Evolutionary conservation across 345 rosid species (phyloP).

Genomic region (Moricandia moricandioides): DNA sequence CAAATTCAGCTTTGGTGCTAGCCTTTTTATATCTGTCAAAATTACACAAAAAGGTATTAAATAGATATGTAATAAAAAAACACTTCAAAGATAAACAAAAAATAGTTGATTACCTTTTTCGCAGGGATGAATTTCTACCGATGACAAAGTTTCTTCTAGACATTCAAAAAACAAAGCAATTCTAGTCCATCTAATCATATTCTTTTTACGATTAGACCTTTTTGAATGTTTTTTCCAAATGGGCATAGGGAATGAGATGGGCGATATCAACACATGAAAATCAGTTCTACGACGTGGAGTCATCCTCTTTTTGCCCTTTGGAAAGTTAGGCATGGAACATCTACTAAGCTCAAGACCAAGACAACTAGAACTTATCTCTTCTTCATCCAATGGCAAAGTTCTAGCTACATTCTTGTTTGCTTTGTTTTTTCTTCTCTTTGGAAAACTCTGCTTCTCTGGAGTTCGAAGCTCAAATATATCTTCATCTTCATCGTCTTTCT

Average conservation of each 20-base stretch:
- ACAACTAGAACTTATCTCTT: not conserved
- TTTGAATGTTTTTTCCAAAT: conserved; percentile 11
- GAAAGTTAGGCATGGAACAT: not conserved
- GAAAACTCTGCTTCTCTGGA: conserved; percentile 16
- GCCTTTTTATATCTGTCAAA: not conserved
- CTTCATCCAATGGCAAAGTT: not conserved
- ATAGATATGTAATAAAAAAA: not conserved
- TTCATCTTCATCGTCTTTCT: not conserved
- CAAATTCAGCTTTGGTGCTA: not conserved
- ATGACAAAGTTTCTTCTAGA: not conserved
- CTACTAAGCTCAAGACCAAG: conserved; percentile 19
- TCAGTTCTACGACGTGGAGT: not conserved
- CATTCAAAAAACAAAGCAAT: not conserved
- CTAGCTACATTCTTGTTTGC: conserved; percentile 1
- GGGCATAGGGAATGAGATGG: not conserved
- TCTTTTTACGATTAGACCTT: conserved; percentile 5
- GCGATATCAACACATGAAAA: not conserved
- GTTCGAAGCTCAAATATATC: not conserved
- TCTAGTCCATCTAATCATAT: not conserved
- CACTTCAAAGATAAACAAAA: not conserved
- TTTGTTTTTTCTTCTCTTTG: conserved; percentile 2
- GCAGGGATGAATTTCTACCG: not conserved
- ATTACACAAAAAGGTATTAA: not conserved
- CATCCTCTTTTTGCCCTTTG: conserved; percentile 4
- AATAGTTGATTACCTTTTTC: not conserved